phyloP scores from a whole-genome alignment of 768 basidiomycete genomes.

The Aureoboletus auriporus region DNA sequence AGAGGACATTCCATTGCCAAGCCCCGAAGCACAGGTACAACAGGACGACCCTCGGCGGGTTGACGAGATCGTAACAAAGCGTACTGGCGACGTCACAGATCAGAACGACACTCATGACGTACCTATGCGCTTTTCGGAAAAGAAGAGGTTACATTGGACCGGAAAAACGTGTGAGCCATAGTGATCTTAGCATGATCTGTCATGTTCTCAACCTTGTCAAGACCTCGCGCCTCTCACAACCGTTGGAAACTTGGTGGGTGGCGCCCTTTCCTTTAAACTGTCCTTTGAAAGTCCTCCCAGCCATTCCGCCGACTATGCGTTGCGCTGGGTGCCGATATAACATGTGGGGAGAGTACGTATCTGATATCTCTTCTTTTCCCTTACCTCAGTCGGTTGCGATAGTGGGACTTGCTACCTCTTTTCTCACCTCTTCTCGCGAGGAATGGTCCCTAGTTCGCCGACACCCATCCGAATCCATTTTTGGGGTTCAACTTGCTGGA shows the following conservation, averaged over 20 bases:
- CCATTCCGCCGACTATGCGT: conserved; percentile 92
- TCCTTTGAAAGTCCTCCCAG: conserved; percentile 33
- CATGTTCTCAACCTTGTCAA: conserved; percentile 29
- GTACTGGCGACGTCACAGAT: conserved; percentile 33
- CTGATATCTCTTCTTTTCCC: not conserved
- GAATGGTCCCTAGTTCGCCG: conserved; percentile 93
- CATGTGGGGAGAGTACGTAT: conserved; percentile 82
- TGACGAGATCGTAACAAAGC: conserved; percentile 26
- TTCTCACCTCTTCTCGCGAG: conserved; percentile 82
- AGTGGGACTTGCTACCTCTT: conserved; percentile 94
- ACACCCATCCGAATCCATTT: conserved; percentile 81
- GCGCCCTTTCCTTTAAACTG: not conserved
- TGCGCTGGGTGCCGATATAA: conserved; percentile 86
- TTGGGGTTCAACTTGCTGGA: conserved; percentile 92
- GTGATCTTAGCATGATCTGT: conserved; percentile 16
- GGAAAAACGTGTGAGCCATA: conserved; percentile 73
- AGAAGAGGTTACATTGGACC: conserved; percentile 80
- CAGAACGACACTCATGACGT: conserved; percentile 65
- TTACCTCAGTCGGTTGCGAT: not conserved
- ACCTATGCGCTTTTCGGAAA: conserved; percentile 69
- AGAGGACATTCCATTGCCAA: not conserved
- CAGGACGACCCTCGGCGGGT: not conserved
- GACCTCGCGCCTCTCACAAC: conserved; percentile 86
- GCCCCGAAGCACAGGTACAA: conserved; percentile 20
- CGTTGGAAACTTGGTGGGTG: conserved; percentile 81